Base-by-base conservation (phyloP, 257 asterid genomes). In the Prunella vulgaris region DNA sequence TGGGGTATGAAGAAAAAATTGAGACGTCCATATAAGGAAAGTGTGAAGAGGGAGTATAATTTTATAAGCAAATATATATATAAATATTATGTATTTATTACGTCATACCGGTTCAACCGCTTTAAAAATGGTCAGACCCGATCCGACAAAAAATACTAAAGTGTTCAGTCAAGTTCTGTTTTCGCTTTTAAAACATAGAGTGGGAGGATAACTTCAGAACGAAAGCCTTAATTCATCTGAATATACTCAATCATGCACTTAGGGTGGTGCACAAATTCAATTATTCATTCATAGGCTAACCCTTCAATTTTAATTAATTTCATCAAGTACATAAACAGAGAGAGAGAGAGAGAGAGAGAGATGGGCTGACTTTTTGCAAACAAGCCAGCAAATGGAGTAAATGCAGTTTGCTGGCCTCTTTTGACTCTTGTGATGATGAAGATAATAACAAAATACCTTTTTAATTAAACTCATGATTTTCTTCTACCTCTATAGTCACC, bases 351-450 rank as follows among this genome's bases (percentile, higher is more conserved):
- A 0, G 13, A 5, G 21, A 27, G 5, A 1, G 59, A 15, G 22
- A 33, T 60, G 53, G 32, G 73, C 74, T 84, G 90, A 84, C 89
- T 80, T 86, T 32, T 77, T 60, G 78, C 80, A 77, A 79, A 49
- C 81, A 71, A 76, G n/a, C n/a, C n/a, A n/a, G n/a, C n/a, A n/a
- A n/a, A n/a, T 40, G 12, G 84, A 87, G 92, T 89, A 82, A 84
- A 87, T 89, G 90, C 85, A 37, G 59, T 62, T 69, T 82, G 89
- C 90, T 86, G 87, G 68, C 80, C 77, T 40, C 67, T 52, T 84
- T 89, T 89, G 96, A 89, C 90, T 84, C 86, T 71, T 80, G 65
- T 38, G 24, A 10, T 58, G 78, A 68, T 40, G 10, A 65, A 46
- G 32, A 70, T 21, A 27, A 68, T 30, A 13, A 62, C 35, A 56